phyloP scores from a whole-genome alignment of 2,329 filamentous ascomycete genomes.

The Parascedosporium putredinis region DNA sequence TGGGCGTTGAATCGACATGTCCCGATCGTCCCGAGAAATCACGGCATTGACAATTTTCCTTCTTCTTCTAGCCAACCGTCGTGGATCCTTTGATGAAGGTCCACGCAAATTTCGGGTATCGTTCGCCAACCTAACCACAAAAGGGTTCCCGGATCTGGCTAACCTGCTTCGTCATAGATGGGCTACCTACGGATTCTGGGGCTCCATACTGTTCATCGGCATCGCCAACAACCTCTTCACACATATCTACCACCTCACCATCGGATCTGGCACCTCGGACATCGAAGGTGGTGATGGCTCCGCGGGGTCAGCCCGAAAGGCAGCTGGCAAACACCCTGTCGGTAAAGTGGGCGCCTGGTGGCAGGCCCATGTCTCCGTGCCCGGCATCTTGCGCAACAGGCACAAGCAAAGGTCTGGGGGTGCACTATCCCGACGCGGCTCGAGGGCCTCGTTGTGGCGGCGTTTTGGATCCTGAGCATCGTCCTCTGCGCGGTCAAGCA shows the following conservation, averaged over 20 bases:
- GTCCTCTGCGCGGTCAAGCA: conserved; percentile 11
- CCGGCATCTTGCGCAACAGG: conserved; percentile 11
- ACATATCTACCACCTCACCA: neutral
- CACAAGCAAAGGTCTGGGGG: conserved; percentile 12
- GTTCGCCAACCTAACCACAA: neutral
- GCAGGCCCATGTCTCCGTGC: conserved; percentile 11
- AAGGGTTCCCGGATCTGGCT: too few relatives aligned
- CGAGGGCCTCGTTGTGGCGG: conserved; percentile 11
- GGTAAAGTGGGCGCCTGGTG: conserved; percentile 2
- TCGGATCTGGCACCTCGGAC: neutral
- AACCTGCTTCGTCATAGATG: neutral
- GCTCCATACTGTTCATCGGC: neutral
- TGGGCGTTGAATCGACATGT: too few relatives aligned
- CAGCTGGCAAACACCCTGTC: neutral
- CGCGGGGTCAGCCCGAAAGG: neutral
- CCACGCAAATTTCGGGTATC: neutral
- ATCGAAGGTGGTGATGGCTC: neutral
- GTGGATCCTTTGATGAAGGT: neutral
- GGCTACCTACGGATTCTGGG: neutral
- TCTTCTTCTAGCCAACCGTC: neutral
- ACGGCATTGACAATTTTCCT: neutral
- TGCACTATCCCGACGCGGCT: conserved; percentile 14
- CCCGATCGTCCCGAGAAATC: too few relatives aligned
- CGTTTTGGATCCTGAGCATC: conserved; percentile 13
- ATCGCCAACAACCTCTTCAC: neutral